Evolutionary conservation across 2,329 filamentous ascomycete species (phyloP).

Genomic region (Paecilomyces formosus): DNA sequence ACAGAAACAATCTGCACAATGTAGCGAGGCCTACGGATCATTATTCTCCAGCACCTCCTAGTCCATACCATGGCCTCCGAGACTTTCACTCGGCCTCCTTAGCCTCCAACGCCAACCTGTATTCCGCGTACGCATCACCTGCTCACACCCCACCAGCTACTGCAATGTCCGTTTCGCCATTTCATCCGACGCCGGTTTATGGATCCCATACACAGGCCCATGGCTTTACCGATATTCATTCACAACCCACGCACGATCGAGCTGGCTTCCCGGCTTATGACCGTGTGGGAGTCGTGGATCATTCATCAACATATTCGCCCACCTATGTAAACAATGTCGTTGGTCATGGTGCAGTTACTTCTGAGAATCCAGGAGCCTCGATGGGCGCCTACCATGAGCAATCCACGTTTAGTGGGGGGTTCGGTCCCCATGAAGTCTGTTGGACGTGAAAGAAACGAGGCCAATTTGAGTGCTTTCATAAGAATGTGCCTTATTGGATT

Average conservation of each 20-base stretch:
- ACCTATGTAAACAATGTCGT: constrained; percentile 27
- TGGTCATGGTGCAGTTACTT: constrained; percentile 16
- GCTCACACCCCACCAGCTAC: constrained; percentile 33
- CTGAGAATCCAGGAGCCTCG: constrained; percentile 17
- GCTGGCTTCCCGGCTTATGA: constrained; percentile 20
- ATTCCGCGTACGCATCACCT: constrained; percentile 33
- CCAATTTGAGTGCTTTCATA: not conserved
- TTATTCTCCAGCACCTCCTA: constrained; percentile 28
- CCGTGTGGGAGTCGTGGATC: constrained; percentile 21
- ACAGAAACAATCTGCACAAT: constrained; percentile 64
- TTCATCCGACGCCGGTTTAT: constrained; percentile 24
- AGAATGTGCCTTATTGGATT: no score
- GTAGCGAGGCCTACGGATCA: constrained; percentile 29
- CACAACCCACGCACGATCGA: constrained; percentile 24
- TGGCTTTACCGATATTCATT: constrained; percentile 26
- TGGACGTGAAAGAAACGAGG: constrained; percentile 23
- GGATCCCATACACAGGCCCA: constrained; percentile 27
- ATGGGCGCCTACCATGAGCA: constrained; percentile 26
- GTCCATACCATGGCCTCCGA: constrained; percentile 25
- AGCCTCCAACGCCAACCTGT: constrained; percentile 29
- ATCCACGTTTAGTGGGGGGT: constrained; percentile 24
- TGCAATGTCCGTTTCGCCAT: constrained; percentile 29
- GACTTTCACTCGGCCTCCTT: constrained; percentile 26
- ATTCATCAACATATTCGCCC: constrained; percentile 31
- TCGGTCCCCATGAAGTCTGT: constrained; percentile 25